Conservation (phyloP, 805 yeast species). For the Lipomyces anomalus region DNA sequence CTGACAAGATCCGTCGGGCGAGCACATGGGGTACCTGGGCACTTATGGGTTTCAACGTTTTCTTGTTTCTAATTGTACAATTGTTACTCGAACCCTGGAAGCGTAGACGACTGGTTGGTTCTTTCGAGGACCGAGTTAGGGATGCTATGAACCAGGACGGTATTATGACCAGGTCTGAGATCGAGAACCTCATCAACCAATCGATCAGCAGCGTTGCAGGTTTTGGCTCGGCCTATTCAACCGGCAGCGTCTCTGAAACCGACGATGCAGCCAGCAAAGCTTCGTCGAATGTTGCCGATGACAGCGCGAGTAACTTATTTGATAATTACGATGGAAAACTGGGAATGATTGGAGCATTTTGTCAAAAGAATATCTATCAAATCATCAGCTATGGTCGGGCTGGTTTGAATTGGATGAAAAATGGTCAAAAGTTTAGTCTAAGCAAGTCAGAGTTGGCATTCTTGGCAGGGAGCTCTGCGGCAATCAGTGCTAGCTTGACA, state of each 20-base stretch:
- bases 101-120: slow-evolving; percentile 66
- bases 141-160: slow-evolving; percentile 41
- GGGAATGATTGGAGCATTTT: neutral
- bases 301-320: neutral
- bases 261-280: neutral
- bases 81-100: slow-evolving; percentile 93
- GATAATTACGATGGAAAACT: neutral
- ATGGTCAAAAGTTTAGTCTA: neutral
- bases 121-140: slow-evolving; percentile 77
- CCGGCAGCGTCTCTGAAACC: too few relatives aligned
- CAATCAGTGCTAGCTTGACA: neutral
- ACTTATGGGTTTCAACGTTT: slow-evolving; percentile 78
- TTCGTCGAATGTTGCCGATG: neutral
- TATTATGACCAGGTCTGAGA: neutral
- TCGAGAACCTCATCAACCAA: neutral
- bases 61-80: slow-evolving; percentile 75
- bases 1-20: slow-evolving; percentile 88
- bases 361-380: neutral
- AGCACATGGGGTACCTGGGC: slow-evolving; percentile 96
- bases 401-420: neutral
- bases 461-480: neutral
- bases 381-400: neutral
- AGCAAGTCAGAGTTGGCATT: neutral
- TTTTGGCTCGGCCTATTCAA: too few relatives aligned
- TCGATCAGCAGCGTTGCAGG: too few relatives aligned